These are phyloP conservation scores for Saccharomyces uvarum DNA, from an alignment of 1,139 yeast genomes.

Conservation along the genomic window DNA sequence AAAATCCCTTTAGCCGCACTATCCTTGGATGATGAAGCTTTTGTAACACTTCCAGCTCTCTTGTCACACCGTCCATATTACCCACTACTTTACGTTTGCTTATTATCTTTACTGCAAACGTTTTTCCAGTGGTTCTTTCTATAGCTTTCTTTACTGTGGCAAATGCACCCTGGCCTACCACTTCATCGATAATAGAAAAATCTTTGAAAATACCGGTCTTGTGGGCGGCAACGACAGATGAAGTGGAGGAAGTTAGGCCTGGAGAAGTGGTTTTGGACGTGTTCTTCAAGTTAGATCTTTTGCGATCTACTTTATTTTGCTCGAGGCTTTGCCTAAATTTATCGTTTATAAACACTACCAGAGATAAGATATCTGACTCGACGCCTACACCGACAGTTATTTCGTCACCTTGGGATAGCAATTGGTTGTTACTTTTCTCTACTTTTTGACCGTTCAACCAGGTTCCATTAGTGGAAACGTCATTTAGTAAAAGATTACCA, in stretches of 20 bases:
- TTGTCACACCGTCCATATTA: conserved; percentile 71
- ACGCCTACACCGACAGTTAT: conserved; percentile 87
- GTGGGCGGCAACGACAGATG: neutral
- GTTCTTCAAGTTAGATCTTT: conserved; percentile 5
- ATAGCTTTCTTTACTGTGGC: conserved; percentile 90
- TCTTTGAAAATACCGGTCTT: conserved; percentile 53
- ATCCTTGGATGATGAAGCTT: conserved; percentile 77
- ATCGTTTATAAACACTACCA: conserved; percentile 50
- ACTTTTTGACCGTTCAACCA: conserved; percentile 66
- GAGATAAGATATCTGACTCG: conserved; percentile 62
- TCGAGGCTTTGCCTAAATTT: conserved; percentile 35
- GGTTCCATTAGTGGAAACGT: conserved; percentile 83
- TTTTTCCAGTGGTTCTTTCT: conserved; percentile 73
- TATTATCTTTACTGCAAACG: conserved; percentile 86
- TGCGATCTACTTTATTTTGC: conserved; percentile 5
- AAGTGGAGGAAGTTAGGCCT: neutral
- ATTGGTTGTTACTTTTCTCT: conserved; percentile 73
- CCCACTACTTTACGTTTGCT: conserved; percentile 74
- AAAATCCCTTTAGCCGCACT: conserved; percentile 73
- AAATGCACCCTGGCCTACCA: conserved; percentile 94
- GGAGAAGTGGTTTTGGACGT: neutral
- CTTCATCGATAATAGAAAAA: conserved; percentile 71
- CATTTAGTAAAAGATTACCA: conserved; percentile 56
- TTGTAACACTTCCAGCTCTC: conserved; percentile 76
- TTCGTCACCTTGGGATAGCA: conserved; percentile 86